Evolutionary conservation across 192 early-diverging fungal species (phyloP).

Genomic region (Endogone sp.): DNA sequence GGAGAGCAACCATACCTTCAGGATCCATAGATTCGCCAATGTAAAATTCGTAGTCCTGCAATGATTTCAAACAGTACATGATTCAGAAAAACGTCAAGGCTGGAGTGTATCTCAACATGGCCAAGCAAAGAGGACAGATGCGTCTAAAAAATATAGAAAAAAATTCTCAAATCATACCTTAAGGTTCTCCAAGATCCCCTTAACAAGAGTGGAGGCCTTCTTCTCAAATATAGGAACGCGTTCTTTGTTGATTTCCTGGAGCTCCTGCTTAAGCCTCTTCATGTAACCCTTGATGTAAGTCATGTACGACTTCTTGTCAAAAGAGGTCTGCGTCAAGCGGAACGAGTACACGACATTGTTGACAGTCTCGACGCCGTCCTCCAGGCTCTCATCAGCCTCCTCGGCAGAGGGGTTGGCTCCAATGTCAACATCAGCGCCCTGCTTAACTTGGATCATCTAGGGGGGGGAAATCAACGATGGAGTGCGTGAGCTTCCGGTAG

Average conservation of each 20-base stretch:
- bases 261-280: constrained; percentile 70
- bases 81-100: too few relatives aligned
- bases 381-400: constrained; percentile 62
- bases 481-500: too few relatives aligned
- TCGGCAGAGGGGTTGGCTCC: constrained; percentile 94
- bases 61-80: constrained; percentile 1
- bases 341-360: constrained; percentile 86
- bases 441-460: constrained; percentile 59
- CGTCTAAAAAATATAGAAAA: too few relatives aligned
- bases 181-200: constrained; percentile 78
- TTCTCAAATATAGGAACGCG: constrained; percentile 60
- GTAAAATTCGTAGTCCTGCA: constrained; percentile 85
- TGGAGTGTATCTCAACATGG: too few relatives aligned
- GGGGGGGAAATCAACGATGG: neutral
- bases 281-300: constrained; percentile 93
- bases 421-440: constrained; percentile 72
- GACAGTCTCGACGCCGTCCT: constrained; percentile 58
- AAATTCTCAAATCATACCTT: constrained; percentile 47
- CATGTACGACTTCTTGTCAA: constrained; percentile 92
- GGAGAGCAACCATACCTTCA: constrained; percentile 80
- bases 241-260: constrained; percentile 57
- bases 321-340: constrained; percentile 67
- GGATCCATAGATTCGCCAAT: constrained; percentile 83
- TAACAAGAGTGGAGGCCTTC: constrained; percentile 57
- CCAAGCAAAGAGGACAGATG: too few relatives aligned